Conservation (phyloP, 2,329 filamentous ascomycete species). For the Pyrenochaeta sp. region DNA sequence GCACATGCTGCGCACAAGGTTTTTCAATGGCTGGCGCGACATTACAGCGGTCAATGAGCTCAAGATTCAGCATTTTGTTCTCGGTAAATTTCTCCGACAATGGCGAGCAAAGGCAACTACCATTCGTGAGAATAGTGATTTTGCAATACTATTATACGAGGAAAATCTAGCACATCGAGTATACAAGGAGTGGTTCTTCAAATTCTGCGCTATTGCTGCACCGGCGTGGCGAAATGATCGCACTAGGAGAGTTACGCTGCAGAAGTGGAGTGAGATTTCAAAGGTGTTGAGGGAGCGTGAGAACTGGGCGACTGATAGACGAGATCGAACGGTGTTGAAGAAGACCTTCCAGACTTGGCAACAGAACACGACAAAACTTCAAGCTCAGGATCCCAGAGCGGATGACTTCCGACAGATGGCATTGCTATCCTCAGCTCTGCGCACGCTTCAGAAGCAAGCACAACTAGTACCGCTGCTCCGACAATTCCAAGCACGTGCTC, state of each 20-base stretch:
- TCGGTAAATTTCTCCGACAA: slow-evolving; percentile 62
- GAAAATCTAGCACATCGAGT: slow-evolving; percentile 42
- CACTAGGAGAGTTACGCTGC: slow-evolving; percentile 35
- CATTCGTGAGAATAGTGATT: slow-evolving; percentile 46
- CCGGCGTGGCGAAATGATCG: slow-evolving; percentile 41
- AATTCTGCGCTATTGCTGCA: slow-evolving; percentile 47
- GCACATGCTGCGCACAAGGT: slow-evolving; percentile 73
- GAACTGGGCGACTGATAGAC: slow-evolving; percentile 28
- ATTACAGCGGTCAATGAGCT: slow-evolving; percentile 69
- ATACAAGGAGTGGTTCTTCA: slow-evolving; percentile 50
- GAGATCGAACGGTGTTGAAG: slow-evolving; percentile 33
- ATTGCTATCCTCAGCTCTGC: slow-evolving; percentile 34
- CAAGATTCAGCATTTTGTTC: slow-evolving; percentile 61
- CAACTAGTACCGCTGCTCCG: slow-evolving; percentile 55
- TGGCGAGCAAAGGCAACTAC: slow-evolving; percentile 59
- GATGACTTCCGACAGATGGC: slow-evolving; percentile 41
- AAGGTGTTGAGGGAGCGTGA: slow-evolving; percentile 38
- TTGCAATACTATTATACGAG: slow-evolving; percentile 42
- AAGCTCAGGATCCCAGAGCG: slow-evolving; percentile 46
- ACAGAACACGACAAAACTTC: slow-evolving; percentile 21
- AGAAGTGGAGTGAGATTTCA: slow-evolving; percentile 38
- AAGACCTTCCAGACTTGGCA: slow-evolving; percentile 37
- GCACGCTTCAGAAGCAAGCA: slow-evolving; percentile 47
- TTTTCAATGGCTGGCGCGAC: slow-evolving; percentile 74
- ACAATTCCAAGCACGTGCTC: slow-evolving; percentile 54